A percentile compares a stretch with the other conserved stretches of the same genome.
phyloP scores from a whole-genome alignment of 805 yeast species.

The Candida peoriensis region DNA sequence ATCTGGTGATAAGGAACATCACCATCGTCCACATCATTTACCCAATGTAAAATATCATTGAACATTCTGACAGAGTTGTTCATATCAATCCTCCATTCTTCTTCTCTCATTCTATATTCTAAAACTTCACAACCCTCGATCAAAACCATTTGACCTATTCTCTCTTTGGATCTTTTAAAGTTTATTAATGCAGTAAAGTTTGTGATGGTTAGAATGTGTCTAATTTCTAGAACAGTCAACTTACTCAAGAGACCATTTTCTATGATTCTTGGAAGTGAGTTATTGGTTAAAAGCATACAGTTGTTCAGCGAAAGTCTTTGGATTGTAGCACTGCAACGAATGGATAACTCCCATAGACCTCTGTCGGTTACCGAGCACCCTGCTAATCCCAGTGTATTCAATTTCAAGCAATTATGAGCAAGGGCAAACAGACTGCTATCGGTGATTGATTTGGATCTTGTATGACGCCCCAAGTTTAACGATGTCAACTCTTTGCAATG shows the following conservation, averaged over 20 bases:
- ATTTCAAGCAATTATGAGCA: slow-evolving; percentile 39
- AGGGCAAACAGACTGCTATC: slow-evolving; percentile 61
- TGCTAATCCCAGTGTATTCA: slow-evolving; percentile 78
- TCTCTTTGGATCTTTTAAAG: slow-evolving; percentile 43
- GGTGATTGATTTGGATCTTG: slow-evolving; percentile 60
- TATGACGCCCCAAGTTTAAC: slow-evolving; percentile 79
- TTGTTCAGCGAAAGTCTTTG: slow-evolving; percentile 72
- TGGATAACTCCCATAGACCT: slow-evolving; percentile 75
- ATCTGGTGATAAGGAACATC: slow-evolving; percentile 7
- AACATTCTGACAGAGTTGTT: slow-evolving; percentile 52
- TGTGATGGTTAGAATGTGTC: slow-evolving; percentile 53
- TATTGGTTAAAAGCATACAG: slow-evolving; percentile 56
- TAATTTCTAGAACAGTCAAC: slow-evolving; percentile 71
- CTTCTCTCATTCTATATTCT: slow-evolving; percentile 51
- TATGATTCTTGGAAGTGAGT: slow-evolving; percentile 48
- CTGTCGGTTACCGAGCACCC: slow-evolving; percentile 81
- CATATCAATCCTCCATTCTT: slow-evolving; percentile 54
- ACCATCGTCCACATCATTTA: slow-evolving; percentile 43
- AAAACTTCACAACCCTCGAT: slow-evolving; percentile 77
- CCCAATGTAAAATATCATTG: slow-evolving; percentile 62
- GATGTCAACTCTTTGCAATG: slow-evolving; percentile 51
- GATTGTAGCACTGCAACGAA: slow-evolving; percentile 41
- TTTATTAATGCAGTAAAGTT: slow-evolving; percentile 61
- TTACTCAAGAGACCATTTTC: slow-evolving; percentile 44
- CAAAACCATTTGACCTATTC: slow-evolving; percentile 36